Conservation (phyloP, 257 asterid genomes). For the Solanum medicagineum region DNA sequence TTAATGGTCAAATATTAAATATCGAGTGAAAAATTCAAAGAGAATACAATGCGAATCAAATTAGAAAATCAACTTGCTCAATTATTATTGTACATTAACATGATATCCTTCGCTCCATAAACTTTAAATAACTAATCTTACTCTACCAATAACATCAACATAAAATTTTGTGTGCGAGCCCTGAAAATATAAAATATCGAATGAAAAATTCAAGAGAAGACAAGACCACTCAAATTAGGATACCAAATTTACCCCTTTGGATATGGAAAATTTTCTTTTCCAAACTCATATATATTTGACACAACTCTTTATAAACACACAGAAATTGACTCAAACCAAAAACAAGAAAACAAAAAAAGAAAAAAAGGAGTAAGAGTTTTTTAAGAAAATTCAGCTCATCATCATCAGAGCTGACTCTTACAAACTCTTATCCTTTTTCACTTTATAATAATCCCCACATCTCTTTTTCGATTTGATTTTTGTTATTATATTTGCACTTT, state of each 20-base stretch:
- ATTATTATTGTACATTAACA: not conserved
- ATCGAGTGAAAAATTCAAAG: too few relatives aligned
- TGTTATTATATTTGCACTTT: not conserved
- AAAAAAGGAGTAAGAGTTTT: not conserved
- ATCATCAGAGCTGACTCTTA: not conserved
- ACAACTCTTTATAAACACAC: not conserved
- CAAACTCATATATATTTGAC: not conserved
- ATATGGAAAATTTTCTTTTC: not conserved
- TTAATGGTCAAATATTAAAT: too few relatives aligned
- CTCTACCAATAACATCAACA: not conserved
- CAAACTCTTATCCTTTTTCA: not conserved
- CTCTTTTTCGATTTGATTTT: not conserved
- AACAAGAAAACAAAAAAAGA: not conserved
- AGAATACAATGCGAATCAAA: too few relatives aligned
- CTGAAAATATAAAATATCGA: too few relatives aligned
- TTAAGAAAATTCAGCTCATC: not conserved
- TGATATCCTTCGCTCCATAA: fast-evolving
- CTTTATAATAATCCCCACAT: not conserved
- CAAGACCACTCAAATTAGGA: not conserved
- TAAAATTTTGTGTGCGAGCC: too few relatives aligned
- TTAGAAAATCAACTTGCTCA: not conserved
- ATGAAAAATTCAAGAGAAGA: not conserved
- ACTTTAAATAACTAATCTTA: not conserved
- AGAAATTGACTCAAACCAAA: not conserved
- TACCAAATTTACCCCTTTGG: not conserved